A percentile compares a stretch with the other conserved stretches of the same genome.
Conservation (phyloP, 805 yeast genomes). For the Lachancea meyersii region DNA sequence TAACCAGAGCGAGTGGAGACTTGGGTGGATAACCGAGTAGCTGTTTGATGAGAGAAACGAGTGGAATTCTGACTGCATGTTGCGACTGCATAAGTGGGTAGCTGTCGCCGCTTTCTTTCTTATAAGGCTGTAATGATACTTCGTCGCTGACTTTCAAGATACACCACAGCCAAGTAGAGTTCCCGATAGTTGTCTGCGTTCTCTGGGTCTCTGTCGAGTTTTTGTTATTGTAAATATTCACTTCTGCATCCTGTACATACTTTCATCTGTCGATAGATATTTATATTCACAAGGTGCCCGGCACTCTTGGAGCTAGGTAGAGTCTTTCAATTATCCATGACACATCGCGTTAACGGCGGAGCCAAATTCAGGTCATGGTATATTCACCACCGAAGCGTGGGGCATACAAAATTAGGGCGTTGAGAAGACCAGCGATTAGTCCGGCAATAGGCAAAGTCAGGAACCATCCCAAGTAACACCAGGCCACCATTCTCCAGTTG, state of each 20-base stretch:
- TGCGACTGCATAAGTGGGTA: neutral
- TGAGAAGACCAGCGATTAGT: constrained; percentile 58
- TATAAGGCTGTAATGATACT: no score
- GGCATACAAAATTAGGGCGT: constrained; percentile 59
- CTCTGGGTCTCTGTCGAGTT: no score
- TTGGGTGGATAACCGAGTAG: neutral
- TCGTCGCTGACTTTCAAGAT: no score
- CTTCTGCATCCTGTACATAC: neutral
- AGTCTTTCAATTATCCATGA: no score
- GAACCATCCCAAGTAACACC: constrained; percentile 70
- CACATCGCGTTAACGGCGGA: no score
- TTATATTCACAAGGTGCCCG: no score
- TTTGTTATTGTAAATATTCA: neutral
- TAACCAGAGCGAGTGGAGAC: neutral
- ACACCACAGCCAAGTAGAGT: no score
- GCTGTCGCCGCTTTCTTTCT: neutral
- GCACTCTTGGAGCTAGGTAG: no score
- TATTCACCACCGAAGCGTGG: constrained; percentile 42
- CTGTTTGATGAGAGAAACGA: neutral
- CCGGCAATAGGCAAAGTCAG: constrained; percentile 72
- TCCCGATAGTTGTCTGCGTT: no score
- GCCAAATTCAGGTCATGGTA: constrained; percentile 9
- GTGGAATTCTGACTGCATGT: neutral
- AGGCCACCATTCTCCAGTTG: constrained; percentile 71
- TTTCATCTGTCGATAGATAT: no score